Percentiles rank a stretch among this genome's conserved stretches.
phyloP scores from a whole-genome alignment of 176 grass and related monocot genomes.

The Cenchrus purpureus region DNA sequence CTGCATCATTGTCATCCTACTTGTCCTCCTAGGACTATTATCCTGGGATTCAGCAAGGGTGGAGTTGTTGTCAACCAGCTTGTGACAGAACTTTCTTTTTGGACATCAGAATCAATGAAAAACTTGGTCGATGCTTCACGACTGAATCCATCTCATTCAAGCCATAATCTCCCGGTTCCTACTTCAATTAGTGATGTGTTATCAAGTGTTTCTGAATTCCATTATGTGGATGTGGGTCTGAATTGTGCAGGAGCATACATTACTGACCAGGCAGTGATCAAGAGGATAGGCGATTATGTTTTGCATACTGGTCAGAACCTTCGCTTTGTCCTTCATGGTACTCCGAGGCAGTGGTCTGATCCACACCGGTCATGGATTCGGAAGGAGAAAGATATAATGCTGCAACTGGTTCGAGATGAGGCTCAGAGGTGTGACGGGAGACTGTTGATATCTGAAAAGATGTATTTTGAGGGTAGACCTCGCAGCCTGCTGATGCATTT shows the following conservation, averaged over 20 bases:
- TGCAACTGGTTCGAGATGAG: slow-evolving; percentile 51
- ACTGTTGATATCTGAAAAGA: slow-evolving; percentile 50
- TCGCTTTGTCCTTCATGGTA: slow-evolving; percentile 69
- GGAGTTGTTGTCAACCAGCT: slow-evolving; percentile 85
- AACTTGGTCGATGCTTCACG: background rate
- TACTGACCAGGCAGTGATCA: slow-evolving; percentile 55
- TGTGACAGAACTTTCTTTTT: slow-evolving; percentile 70
- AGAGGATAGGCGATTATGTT: slow-evolving; percentile 47
- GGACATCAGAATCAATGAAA: slow-evolving; percentile 29
- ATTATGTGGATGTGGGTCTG: slow-evolving; percentile 86
- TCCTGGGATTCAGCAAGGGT: slow-evolving; percentile 93
- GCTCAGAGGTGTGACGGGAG: slow-evolving; percentile 40
- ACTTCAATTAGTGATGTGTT: slow-evolving; percentile 51
- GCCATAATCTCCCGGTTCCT: slow-evolving; percentile 46
- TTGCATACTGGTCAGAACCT: slow-evolving; percentile 33
- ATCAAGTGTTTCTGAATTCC: slow-evolving; percentile 72
- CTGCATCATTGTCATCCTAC: slow-evolving; percentile 2
- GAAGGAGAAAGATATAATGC: slow-evolving; percentile 54
- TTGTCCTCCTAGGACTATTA: slow-evolving; percentile 57
- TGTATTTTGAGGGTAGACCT: slow-evolving; percentile 49
- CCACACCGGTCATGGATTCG: slow-evolving; percentile 52
- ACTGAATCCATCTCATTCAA: background rate
- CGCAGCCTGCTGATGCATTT: slow-evolving; percentile 69
- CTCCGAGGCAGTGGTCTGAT: slow-evolving; percentile 73
- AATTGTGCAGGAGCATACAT: slow-evolving; percentile 87